Percentiles rank a stretch among this genome's conserved stretches.
Conservation (phyloP, 1,284 basidiomycete species). For the Microbotryum lychnidis-dioicae region DNA sequence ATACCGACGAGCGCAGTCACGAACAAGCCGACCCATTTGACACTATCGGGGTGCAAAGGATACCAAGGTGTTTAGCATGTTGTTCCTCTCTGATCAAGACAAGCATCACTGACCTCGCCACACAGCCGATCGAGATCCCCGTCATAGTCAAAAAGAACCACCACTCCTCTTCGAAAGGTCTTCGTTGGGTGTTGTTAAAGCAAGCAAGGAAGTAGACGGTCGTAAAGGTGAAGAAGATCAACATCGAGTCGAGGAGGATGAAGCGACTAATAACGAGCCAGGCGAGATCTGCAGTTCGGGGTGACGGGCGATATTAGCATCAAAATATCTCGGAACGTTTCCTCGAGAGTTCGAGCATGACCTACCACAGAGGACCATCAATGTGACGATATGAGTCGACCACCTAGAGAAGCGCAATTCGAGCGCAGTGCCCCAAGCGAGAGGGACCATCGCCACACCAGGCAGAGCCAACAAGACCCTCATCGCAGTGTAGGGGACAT, state of each 20-base stretch:
- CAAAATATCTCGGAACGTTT: too few relatives aligned
- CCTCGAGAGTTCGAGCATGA: slow-evolving; percentile 17
- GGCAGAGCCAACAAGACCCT: slow-evolving; percentile 87
- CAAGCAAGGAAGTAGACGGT: slow-evolving; percentile 91
- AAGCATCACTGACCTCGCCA: slow-evolving; percentile 59
- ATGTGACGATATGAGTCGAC: slow-evolving; percentile 80
- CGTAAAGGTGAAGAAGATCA: slow-evolving; percentile 95
- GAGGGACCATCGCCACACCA: slow-evolving; percentile 88
- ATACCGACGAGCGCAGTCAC: slow-evolving; percentile 87
- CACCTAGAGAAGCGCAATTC: slow-evolving; percentile 86
- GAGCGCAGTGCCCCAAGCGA: slow-evolving; percentile 94
- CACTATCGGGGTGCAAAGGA: slow-evolving; percentile 46
- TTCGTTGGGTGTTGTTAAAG: slow-evolving; percentile 92
- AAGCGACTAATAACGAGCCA: slow-evolving; percentile 96
- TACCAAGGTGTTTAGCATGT: neutral
- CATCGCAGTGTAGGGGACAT: slow-evolving; percentile 89
- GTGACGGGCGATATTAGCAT: neutral
- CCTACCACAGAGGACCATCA: slow-evolving; percentile 87
- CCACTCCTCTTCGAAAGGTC: slow-evolving; percentile 89
- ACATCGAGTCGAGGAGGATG: slow-evolving; percentile 94
- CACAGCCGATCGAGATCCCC: slow-evolving; percentile 85
- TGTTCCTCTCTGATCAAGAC: neutral
- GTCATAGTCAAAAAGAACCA: slow-evolving; percentile 91
- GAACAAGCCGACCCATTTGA: slow-evolving; percentile 96
- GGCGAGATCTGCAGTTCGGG: slow-evolving; percentile 61